Evolutionary conservation across 805 yeast genomes (phyloP).

Genomic region (Ogataea philodendri): DNA sequence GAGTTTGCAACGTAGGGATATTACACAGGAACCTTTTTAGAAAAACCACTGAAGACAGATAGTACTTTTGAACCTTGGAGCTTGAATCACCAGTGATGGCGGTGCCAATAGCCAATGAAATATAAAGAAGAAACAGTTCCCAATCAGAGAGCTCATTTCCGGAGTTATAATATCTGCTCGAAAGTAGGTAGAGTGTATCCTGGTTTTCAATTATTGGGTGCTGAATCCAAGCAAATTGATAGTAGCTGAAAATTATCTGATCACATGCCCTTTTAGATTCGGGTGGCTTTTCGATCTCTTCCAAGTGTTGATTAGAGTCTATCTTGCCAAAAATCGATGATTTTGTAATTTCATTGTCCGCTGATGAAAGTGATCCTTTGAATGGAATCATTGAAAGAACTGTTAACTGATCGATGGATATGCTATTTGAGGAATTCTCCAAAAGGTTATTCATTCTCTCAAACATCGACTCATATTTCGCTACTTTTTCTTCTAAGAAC

Average conservation of each 20-base stretch:
- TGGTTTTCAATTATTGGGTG: conserved; percentile 20
- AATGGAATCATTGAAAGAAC: conserved; percentile 21
- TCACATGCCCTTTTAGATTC: conserved; percentile 8
- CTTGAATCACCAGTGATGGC: conserved; percentile 22
- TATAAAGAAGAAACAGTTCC: conserved; percentile 16
- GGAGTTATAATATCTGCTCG: conserved; percentile 6
- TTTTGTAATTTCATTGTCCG: conserved; percentile 15
- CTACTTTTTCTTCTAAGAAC: conserved; percentile 6
- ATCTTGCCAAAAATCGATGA: conserved; percentile 19
- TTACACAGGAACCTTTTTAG: conserved; percentile 15
- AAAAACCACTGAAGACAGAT: conserved; percentile 14
- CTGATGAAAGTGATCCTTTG: conserved; percentile 6
- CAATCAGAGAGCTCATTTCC: conserved; percentile 6
- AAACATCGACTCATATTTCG: conserved; percentile 3
- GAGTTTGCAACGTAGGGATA: conserved; percentile 7
- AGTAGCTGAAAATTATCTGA: conserved; percentile 15
- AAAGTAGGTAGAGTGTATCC: conserved; percentile 5
- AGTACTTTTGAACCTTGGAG: conserved; percentile 9
- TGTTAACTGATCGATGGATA: conserved; percentile 17
- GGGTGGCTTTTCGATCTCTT: conserved; percentile 7
- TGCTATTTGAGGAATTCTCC: neutral
- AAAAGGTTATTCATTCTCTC: conserved; percentile 6
- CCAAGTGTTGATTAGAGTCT: conserved; percentile 5
- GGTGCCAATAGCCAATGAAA: conserved; percentile 19
- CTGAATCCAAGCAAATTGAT: conserved; percentile 22